These are phyloP conservation scores for Solanum piurae DNA, from an alignment of 257 asterid species.

Conservation along the genomic window DNA sequence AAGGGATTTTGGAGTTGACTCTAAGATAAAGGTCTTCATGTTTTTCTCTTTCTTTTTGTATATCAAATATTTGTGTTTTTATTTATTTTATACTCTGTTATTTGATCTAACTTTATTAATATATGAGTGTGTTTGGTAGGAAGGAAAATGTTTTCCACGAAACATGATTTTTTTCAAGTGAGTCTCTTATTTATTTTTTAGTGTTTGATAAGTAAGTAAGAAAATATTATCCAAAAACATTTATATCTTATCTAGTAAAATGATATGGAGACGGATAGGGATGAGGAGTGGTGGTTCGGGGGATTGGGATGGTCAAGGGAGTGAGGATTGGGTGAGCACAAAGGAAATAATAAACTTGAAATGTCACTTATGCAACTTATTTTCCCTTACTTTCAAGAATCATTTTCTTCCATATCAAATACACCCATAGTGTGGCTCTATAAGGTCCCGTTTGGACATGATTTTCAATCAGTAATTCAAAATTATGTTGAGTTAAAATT, in stretches of 20 bases:
- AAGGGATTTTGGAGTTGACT: neutral
- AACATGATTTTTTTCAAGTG: neutral
- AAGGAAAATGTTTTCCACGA: neutral
- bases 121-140: neutral
- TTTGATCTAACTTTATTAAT: neutral
- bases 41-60: neutral
- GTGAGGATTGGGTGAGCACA: neutral
- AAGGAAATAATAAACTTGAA: too few species aligned
- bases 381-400: too few species aligned
- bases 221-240: accelerated
- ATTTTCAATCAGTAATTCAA: neutral
- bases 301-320: neutral
- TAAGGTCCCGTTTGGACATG: neutral
- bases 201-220: too few species aligned
- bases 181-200: too few species aligned
- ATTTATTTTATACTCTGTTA: neutral
- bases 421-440: neutral
- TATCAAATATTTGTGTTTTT: neutral
- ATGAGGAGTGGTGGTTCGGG: neutral
- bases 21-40: neutral
- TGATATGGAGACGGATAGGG: neutral
- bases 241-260: neutral
- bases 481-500: neutral
- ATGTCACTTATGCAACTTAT: neutral
- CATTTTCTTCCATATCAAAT: neutral